Base-by-base conservation (phyloP, 768 basidiomycete genomes). In the Boletellus ananiceps region DNA sequence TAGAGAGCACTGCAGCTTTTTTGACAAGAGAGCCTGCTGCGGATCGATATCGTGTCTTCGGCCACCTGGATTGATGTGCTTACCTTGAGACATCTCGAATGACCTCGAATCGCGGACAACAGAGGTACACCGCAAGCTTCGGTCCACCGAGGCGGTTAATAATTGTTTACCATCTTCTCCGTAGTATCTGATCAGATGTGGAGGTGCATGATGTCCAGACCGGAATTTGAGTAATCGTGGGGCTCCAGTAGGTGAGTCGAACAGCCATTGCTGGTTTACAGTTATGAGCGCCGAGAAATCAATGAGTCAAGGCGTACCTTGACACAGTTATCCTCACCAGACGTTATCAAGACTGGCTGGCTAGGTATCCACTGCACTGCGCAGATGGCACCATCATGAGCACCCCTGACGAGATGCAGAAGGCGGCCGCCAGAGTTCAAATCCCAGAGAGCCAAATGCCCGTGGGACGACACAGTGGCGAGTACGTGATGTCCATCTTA, bases 151-250 rank as follows among this genome's bases (percentile, higher is more conserved):
- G 4, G 91, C 86, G 4, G 90, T 93, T 40, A 99, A 68, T 8
- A 99, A 71, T 54, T 92, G 86, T 69, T 99, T 99, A 3, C 96
- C 96, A 60, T 99, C 95, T n/a, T 88, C 84, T 12, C 94, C 95
- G 65, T 96, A 97, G 67, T 92, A 97, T 47, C 94, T 79, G 42
- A 99, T 91, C 16, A 93, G 75, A 62, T 93, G 86, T 0, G 93
- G 93, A 15, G 96, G 93, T 1, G 83, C 77, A 55, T 88, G 88
- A 60, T 99, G 96, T 32, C 96, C 96, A 0, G 91, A 86, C 40
- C 96, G 82, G 66, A 81, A 91, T 72, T 97, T 98, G 21, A 97
- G 78, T 11, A 98, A 73, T 47, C 91, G 80, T 1, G 96, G 95
- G 19, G 88, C 73, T 1, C 86, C 75, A 0, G 88, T 87, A 0